A percentile compares a stretch with the other conserved stretches of the same genome.
Evolutionary conservation across 1,139 yeast species (phyloP).

Genomic region (Starmera stellimalicola): DNA sequence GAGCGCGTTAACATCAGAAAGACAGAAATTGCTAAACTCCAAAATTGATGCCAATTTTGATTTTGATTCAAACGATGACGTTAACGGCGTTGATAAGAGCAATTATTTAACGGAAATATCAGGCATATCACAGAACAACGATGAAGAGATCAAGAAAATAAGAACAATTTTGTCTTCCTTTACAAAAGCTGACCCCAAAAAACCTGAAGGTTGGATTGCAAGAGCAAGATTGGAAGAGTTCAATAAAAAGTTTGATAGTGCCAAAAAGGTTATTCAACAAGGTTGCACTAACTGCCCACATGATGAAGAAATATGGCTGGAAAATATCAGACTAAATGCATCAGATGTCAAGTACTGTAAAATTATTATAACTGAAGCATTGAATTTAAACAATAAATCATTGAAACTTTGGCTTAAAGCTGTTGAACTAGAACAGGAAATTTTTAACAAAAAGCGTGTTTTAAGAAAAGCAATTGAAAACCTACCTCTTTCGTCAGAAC

Average conservation of each 20-base stretch:
- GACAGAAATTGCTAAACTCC: slow-evolving; percentile 24
- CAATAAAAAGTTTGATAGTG: slow-evolving; percentile 45
- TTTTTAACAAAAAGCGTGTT: slow-evolving; percentile 40
- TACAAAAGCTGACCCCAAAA: slow-evolving; percentile 63
- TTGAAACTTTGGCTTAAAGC: slow-evolving; percentile 69
- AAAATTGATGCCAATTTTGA: slow-evolving; percentile 27
- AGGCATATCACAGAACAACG: slow-evolving; percentile 17
- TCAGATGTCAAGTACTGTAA: slow-evolving; percentile 38
- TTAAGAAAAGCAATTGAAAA: slow-evolving; percentile 52
- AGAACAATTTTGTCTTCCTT: slow-evolving; percentile 57
- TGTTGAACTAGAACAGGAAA: slow-evolving; percentile 51
- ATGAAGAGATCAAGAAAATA: slow-evolving; percentile 45
- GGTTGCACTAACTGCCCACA: slow-evolving; percentile 67
- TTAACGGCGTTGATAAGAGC: slow-evolving; percentile 25
- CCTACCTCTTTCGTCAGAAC: slow-evolving; percentile 33
- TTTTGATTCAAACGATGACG: slow-evolving; percentile 12
- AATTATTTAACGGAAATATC: slow-evolving; percentile 30
- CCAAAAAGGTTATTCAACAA: slow-evolving; percentile 52
- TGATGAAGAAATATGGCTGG: slow-evolving; percentile 76
- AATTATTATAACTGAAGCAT: slow-evolving; percentile 56
- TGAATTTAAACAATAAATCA: slow-evolving; percentile 46
- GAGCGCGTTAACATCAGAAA: slow-evolving; percentile 26
- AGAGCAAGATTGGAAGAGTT: slow-evolving; percentile 73
- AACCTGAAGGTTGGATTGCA: slow-evolving; percentile 81
- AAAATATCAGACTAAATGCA: slow-evolving; percentile 57